Percentiles rank a stretch among this genome's conserved stretches.
phyloP scores from a whole-genome alignment of 495 filamentous ascomycete genomes.

The Hypoxylon subgilvum region DNA sequence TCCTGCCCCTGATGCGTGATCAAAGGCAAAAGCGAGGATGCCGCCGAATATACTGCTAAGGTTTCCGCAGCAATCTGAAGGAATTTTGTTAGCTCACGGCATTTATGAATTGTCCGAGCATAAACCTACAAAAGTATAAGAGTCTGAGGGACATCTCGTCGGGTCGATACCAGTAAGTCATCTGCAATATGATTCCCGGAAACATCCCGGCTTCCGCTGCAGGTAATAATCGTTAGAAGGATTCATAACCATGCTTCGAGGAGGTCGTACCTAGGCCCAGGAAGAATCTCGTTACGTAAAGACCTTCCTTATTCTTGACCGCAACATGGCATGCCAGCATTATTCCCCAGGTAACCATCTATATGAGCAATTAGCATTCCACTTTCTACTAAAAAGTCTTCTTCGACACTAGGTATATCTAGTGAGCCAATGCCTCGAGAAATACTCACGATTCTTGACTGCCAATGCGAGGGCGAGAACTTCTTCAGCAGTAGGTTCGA shows the following conservation, averaged over 20 bases:
- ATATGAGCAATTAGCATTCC: not conserved
- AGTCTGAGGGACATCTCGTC: conserved; percentile 50
- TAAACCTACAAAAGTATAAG: conserved; percentile 44
- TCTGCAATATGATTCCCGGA: conserved; percentile 49
- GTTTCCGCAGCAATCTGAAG: conserved; percentile 40
- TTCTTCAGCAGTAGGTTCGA: conserved; percentile 50
- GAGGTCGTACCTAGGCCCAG: conserved; percentile 41
- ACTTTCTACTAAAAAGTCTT: too few species aligned
- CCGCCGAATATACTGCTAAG: conserved; percentile 47
- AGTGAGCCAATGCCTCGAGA: not conserved
- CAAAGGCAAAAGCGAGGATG: conserved; percentile 51
- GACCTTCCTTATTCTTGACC: conserved; percentile 43
- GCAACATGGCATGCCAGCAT: conserved; percentile 46
- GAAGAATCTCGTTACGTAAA: conserved; percentile 47
- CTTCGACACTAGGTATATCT: not conserved
- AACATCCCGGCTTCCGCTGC: conserved; percentile 51
- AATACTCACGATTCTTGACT: conserved; percentile 42
- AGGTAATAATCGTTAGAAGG: not conserved
- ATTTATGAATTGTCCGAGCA: too few species aligned
- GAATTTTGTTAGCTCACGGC: not conserved
- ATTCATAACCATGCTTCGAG: not conserved
- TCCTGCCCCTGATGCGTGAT: conserved; percentile 40
- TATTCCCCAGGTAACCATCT: conserved; percentile 48
- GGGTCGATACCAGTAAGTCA: conserved; percentile 54
- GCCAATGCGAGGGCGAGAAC: conserved; percentile 49